Conservation (phyloP, 352 stramenopile species). For the Blastocystis sp. region DNA sequence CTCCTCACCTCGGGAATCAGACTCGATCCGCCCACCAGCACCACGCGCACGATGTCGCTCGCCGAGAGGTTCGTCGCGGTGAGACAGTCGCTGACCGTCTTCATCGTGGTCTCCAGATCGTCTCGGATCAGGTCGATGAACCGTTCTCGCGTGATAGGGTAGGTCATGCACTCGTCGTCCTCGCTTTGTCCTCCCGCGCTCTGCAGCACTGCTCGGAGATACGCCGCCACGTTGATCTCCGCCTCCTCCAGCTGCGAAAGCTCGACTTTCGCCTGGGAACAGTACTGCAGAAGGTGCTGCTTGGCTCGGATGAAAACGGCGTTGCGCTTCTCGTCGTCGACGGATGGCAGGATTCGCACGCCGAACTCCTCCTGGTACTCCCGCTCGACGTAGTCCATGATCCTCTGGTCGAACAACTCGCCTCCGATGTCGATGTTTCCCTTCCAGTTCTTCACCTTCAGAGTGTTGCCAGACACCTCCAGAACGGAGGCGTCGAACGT, state of each 20-base stretch:
- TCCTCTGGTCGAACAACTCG: constrained; percentile 72
- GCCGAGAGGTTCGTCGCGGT: constrained; percentile 84
- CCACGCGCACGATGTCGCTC: constrained; percentile 91
- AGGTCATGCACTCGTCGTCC: background rate
- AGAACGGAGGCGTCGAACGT: constrained; percentile 91
- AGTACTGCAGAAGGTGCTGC: background rate
- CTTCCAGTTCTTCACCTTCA: constrained; percentile 72
- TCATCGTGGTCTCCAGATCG: constrained; percentile 84
- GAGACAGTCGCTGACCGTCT: constrained; percentile 85
- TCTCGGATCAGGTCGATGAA: background rate
- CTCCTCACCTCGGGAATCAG: constrained; percentile 93
- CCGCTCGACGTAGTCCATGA: background rate
- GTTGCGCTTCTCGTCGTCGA: background rate
- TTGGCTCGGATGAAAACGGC: background rate
- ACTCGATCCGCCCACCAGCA: constrained; percentile 95
- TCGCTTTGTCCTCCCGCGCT: background rate
- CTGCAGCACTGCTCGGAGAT: too few species aligned
- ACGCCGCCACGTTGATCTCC: background rate
- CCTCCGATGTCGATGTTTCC: constrained; percentile 81
- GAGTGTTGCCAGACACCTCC: constrained; percentile 50
- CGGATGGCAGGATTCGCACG: background rate
- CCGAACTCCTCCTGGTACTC: background rate
- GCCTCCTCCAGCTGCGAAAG: background rate
- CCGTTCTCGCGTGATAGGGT: background rate
- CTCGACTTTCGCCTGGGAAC: background rate